Evolutionary conservation across 176 grass and related monocot genomes (phyloP).

Genomic region (Zizania latifolia): DNA sequence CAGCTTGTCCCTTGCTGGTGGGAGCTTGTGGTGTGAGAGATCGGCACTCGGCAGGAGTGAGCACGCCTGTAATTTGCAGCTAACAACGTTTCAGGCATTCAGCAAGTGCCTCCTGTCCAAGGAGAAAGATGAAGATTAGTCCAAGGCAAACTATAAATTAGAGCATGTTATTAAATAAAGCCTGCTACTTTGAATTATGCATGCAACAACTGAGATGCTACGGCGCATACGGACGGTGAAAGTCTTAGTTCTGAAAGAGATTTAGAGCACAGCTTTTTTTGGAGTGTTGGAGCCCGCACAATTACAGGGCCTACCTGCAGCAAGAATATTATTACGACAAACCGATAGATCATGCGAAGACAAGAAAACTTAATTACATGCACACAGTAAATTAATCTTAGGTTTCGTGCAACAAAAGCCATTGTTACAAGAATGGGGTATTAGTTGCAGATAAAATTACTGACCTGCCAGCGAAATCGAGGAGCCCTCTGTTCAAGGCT

Average conservation of each 20-base stretch:
- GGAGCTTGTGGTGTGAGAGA: neutral
- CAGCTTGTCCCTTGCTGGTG: neutral
- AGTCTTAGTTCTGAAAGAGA: neutral
- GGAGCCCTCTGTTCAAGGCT: neutral
- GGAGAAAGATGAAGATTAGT: neutral
- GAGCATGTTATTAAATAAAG: no score
- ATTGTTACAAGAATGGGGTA: neutral
- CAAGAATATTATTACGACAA: neutral
- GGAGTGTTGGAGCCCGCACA: neutral
- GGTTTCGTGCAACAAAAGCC: neutral
- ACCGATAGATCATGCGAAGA: neutral
- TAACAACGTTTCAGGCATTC: neutral
- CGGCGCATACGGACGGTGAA: neutral
- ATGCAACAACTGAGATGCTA: neutral
- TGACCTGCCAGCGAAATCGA: neutral
- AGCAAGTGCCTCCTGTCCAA: neutral
- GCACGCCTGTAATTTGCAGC: neutral
- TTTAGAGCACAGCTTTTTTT: neutral
- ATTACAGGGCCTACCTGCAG: neutral
- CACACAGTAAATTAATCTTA: neutral
- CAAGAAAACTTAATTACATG: neutral
- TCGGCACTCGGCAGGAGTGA: neutral
- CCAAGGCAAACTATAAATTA: no score
- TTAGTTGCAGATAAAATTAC: neutral
- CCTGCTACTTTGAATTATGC: neutral